Percentiles rank a stretch among this genome's conserved stretches.
These are phyloP conservation scores for Westerdykella ornata DNA, from an alignment of 2,329 filamentous ascomycete species.

Conservation along the genomic window DNA sequence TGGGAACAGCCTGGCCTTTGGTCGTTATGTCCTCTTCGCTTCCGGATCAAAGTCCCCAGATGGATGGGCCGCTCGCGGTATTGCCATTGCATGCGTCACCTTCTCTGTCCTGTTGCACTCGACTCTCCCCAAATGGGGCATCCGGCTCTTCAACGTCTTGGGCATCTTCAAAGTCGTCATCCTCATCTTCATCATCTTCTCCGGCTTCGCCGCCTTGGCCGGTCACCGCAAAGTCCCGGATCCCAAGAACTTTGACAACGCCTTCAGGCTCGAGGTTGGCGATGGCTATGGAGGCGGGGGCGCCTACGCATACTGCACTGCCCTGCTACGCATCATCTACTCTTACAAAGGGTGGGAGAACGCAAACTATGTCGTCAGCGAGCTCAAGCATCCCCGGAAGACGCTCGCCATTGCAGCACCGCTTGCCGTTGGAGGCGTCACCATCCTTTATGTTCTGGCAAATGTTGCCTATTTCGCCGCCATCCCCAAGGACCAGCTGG, in stretches of 20 bases:
- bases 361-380: constrained; percentile 55
- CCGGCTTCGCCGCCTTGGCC: constrained; percentile 41
- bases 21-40: constrained; percentile 52
- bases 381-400: constrained; percentile 50
- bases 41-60: constrained; percentile 44
- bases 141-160: constrained; percentile 54
- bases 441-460: constrained; percentile 56
- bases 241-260: constrained; percentile 53
- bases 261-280: constrained; percentile 44
- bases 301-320: constrained; percentile 47
- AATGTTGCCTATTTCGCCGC: constrained; percentile 62
- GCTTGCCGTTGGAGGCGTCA: constrained; percentile 52
- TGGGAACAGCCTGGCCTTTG: constrained; percentile 53
- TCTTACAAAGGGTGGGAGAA: constrained; percentile 60
- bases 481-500: constrained; percentile 53
- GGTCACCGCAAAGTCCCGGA: constrained; percentile 36
- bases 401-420: constrained; percentile 53
- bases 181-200: constrained; percentile 55
- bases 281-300: constrained; percentile 32
- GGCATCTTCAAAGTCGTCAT: constrained; percentile 56
- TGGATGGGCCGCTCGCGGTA: constrained; percentile 53
- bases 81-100: constrained; percentile 42
- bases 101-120: constrained; percentile 51
- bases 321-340: constrained; percentile 54
- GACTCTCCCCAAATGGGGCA: constrained; percentile 51